Percentiles rank a stretch among this genome's conserved stretches.
Conservation (phyloP, 805 yeast genomes). For the Candida berthetii region DNA sequence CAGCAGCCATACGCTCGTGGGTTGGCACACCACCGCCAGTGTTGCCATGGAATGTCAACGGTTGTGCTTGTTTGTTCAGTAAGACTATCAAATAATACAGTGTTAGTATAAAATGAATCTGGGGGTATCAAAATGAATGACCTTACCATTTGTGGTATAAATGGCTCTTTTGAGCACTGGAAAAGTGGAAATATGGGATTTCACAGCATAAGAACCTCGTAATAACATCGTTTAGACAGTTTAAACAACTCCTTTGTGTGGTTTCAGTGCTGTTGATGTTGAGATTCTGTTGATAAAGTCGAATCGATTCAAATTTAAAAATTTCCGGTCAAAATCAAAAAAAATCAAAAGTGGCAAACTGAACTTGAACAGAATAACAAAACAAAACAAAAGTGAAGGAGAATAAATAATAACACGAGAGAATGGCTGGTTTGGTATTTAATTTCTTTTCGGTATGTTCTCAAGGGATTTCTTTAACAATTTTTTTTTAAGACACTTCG, state of each 20-base stretch:
- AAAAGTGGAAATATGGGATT: too few species aligned
- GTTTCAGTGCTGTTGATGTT: too few species aligned
- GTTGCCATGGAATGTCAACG: constrained; percentile 24
- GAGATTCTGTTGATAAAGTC: too few species aligned
- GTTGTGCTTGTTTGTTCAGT: neutral
- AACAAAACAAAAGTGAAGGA: neutral
- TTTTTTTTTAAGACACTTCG: constrained; percentile 50
- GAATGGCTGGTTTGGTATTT: neutral
- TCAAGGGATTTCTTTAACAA: neutral
- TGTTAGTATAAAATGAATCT: neutral
- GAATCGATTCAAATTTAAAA: too few species aligned
- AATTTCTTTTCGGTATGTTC: neutral
- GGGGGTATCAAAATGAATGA: neutral
- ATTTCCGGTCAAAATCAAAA: too few species aligned
- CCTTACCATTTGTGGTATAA: neutral
- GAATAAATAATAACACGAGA: neutral
- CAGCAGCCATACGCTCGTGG: constrained; percentile 40
- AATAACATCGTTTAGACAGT: neutral
- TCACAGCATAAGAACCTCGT: neutral
- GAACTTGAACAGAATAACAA: neutral
- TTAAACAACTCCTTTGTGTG: neutral
- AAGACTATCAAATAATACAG: neutral
- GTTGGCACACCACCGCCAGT: constrained; percentile 24
- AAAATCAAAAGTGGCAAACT: neutral
- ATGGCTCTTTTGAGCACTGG: neutral